Evolutionary conservation across 768 basidiomycete species (phyloP).

Genomic region (Pulveroboletus sp.): DNA sequence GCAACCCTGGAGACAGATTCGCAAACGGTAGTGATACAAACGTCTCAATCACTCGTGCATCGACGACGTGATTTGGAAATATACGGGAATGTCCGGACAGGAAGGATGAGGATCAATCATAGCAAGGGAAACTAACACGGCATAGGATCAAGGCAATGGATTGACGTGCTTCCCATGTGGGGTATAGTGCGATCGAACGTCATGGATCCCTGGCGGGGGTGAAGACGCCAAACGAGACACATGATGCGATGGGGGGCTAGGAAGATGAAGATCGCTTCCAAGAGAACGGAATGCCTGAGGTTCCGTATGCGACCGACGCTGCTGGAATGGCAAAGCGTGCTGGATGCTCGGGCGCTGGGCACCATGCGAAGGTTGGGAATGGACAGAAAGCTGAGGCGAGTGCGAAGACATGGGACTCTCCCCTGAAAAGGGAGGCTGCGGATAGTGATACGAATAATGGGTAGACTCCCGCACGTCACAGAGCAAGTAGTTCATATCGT

Average conservation of each 20-base stretch:
- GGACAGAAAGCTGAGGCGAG: conserved; percentile 40
- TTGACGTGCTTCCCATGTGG: conserved; percentile 47
- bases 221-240: conserved; percentile 44
- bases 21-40: conserved; percentile 34
- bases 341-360: conserved; percentile 39
- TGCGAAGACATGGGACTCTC: conserved; percentile 42
- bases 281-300: conserved; percentile 50
- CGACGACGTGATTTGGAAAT: conserved; percentile 26
- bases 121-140: conserved; percentile 16
- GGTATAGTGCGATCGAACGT: conserved; percentile 36
- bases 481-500: conserved; percentile 43
- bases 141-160: conserved; percentile 40
- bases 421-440: conserved; percentile 45
- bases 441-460: conserved; percentile 54
- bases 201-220: conserved; percentile 36
- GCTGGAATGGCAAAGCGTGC: conserved; percentile 49
- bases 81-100: conserved; percentile 28
- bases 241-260: conserved; percentile 41
- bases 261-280: conserved; percentile 49
- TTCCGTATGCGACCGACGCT: conserved; percentile 57
- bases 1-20: conserved; percentile 20
- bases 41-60: conserved; percentile 22
- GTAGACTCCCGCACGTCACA: conserved; percentile 47
- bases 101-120: conserved; percentile 21
- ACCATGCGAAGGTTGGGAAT: conserved; percentile 31